phyloP scores from a whole-genome alignment of 176 grass and related monocot species.

The Dactylis glomerata region DNA sequence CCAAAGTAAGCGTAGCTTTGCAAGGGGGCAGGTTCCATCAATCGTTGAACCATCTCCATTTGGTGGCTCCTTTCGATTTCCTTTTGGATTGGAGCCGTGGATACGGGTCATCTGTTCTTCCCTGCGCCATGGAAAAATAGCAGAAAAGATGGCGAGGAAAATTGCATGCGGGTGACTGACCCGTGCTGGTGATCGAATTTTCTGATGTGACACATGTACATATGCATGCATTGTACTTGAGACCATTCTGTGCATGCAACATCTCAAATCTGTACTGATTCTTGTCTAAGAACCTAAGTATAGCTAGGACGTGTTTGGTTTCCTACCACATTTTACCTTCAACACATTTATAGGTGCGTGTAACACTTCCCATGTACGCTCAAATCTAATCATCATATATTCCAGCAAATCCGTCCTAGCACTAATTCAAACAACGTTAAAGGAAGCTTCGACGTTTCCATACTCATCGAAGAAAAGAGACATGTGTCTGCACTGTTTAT shows the following conservation, averaged over 20 bases:
- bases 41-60: conserved; percentile 19
- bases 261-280: conserved; percentile 7
- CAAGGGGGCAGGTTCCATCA: conserved; percentile 29
- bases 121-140: not conserved
- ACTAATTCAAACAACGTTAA: not conserved
- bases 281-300: conserved; percentile 17
- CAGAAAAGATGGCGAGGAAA: not conserved
- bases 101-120: not conserved
- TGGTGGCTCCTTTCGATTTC: not conserved
- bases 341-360: conserved; percentile 7
- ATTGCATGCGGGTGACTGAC: not conserved
- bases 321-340: not conserved
- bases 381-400: conserved; percentile 5
- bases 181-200: not conserved
- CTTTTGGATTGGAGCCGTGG: not conserved
- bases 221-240: not conserved
- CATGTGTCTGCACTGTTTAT: not conserved
- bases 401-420: not conserved
- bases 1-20: not conserved
- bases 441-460: not conserved
- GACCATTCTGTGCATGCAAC: not conserved
- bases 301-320: conserved; percentile 12
- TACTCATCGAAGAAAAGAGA: not conserved
- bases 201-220: not conserved
- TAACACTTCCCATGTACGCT: conserved; percentile 16